Conservation (phyloP, 1,139 yeast genomes). For the Blastobotrys persicus region DNA sequence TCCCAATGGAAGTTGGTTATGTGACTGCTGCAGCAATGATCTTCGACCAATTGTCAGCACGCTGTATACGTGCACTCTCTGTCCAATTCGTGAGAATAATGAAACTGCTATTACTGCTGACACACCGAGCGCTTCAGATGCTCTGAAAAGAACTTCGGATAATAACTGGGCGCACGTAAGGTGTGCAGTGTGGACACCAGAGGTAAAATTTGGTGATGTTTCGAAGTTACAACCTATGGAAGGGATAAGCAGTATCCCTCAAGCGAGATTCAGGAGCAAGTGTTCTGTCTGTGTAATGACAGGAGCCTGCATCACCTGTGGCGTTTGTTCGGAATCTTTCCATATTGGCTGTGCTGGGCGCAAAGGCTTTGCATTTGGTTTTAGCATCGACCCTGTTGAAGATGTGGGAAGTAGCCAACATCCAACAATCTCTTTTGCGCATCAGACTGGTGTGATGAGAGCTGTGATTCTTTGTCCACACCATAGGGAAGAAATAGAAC, state of each 20-base stretch:
- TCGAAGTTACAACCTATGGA: conserved; percentile 47
- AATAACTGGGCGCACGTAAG: conserved; percentile 80
- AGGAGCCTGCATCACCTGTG: conserved; percentile 48
- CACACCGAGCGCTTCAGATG: conserved; percentile 53
- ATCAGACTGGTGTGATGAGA: conserved; percentile 36
- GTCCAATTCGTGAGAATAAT: conserved; percentile 54
- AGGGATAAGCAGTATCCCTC: conserved; percentile 31
- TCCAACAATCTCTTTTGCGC: conserved; percentile 39
- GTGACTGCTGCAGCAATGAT: conserved; percentile 80
- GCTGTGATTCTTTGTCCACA: conserved; percentile 37
- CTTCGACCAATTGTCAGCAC: conserved; percentile 58
- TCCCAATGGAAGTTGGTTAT: conserved; percentile 52
- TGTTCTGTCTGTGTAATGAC: conserved; percentile 46
- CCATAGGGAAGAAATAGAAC: conserved; percentile 25
- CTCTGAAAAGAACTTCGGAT: conserved; percentile 63
- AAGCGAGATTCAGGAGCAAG: conserved; percentile 25
- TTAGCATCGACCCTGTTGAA: conserved; percentile 24
- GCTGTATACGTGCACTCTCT: conserved; percentile 61
- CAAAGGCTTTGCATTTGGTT: conserved; percentile 34
- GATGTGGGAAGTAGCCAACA: not conserved
- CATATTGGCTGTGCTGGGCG: conserved; percentile 69
- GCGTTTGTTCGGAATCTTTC: conserved; percentile 41
- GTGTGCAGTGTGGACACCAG: conserved; percentile 62
- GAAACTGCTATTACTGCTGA: conserved; percentile 47
- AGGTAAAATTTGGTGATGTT: conserved; percentile 44